phyloP scores from a whole-genome alignment of 2,329 filamentous ascomycete species.

The Trichoderma afroharzianum region DNA sequence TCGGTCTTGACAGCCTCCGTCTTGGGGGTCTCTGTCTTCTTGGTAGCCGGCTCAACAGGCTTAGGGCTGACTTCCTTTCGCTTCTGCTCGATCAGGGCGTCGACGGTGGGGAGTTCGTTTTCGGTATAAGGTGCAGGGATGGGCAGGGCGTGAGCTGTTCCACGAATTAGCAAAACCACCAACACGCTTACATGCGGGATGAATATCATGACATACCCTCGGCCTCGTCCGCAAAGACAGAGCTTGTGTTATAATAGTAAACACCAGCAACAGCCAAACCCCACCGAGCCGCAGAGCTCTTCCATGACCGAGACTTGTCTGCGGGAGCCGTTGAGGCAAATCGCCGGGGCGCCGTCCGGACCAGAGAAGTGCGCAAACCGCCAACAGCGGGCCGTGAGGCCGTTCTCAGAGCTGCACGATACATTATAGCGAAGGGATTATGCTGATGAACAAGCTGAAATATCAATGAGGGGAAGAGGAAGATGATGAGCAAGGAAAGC shows the following conservation, averaged over 20 bases:
- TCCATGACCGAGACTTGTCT: conserved; percentile 75
- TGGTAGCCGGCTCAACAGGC: background rate
- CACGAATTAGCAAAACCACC: background rate
- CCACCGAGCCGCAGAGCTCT: conserved; percentile 69
- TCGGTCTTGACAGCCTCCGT: conserved; percentile 24
- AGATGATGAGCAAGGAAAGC: background rate
- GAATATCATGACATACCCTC: conserved; percentile 53
- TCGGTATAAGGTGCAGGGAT: conserved; percentile 54
- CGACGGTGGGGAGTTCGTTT: conserved; percentile 59
- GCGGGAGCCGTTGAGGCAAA: conserved; percentile 55
- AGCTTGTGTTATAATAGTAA: conserved; percentile 93
- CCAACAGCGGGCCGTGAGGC: conserved; percentile 43
- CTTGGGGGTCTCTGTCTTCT: conserved; percentile 24
- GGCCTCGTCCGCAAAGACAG: conserved; percentile 80
- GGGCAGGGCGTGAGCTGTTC: conserved; percentile 30
- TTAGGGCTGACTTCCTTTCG: conserved; percentile 44
- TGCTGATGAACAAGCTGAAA: background rate
- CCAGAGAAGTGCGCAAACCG: conserved; percentile 38
- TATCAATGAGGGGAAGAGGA: background rate
- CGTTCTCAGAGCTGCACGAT: conserved; percentile 49
- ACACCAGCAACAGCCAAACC: conserved; percentile 71
- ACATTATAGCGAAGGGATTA: conserved; percentile 39
- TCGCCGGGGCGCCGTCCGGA: conserved; percentile 43
- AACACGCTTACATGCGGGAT: background rate
- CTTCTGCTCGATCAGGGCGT: conserved; percentile 64